Evolutionary conservation across 163 green algal genomes (phyloP).

Genomic region (Scenedesmus sp.): DNA sequence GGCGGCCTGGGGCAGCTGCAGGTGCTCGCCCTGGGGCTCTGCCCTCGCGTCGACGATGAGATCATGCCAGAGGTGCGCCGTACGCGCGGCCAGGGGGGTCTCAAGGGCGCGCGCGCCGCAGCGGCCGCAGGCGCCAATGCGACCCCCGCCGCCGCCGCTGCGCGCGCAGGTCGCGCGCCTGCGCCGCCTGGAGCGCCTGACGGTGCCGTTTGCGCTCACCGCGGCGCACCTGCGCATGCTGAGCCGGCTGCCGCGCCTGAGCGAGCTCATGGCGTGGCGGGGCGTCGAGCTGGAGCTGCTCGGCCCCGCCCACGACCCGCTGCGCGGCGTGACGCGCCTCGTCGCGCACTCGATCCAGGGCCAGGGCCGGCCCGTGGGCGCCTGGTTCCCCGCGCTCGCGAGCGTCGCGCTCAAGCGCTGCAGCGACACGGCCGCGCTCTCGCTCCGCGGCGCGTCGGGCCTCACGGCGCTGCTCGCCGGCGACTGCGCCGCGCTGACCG

Average conservation of each 20-base stretch:
- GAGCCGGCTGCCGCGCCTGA: slow-evolving; percentile 10
- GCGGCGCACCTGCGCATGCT: slow-evolving; percentile 8
- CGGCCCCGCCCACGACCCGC: slow-evolving; percentile 17
- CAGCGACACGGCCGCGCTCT: slow-evolving; percentile 20
- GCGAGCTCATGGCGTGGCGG: slow-evolving; percentile 1
- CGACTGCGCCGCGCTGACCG: slow-evolving; percentile 16
- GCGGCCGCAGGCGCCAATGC: neutral
- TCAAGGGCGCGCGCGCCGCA: no score
- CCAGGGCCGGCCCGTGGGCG: neutral
- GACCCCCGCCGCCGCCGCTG: neutral
- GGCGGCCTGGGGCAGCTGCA: slow-evolving; percentile 22
- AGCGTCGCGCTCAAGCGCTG: slow-evolving; percentile 3
- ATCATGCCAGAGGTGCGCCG: slow-evolving; percentile 21
- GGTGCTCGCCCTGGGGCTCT: slow-evolving; percentile 34
- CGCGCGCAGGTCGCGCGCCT: slow-evolving; percentile 32
- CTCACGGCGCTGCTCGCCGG: slow-evolving; percentile 23
- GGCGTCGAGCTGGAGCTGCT: slow-evolving; percentile 20
- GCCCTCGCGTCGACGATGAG: slow-evolving; percentile 10
- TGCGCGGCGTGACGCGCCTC: slow-evolving; percentile 1
- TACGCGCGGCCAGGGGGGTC: neutral
- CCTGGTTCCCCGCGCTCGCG: slow-evolving; percentile 26
- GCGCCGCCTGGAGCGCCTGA: slow-evolving; percentile 29
- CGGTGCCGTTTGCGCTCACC: slow-evolving; percentile 35
- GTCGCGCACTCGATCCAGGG: slow-evolving; percentile 3
- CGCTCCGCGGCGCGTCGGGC: slow-evolving; percentile 3